Evolutionary conservation across 2,329 filamentous ascomycete species (phyloP).

Genomic region (Ophiostoma piceae): DNA sequence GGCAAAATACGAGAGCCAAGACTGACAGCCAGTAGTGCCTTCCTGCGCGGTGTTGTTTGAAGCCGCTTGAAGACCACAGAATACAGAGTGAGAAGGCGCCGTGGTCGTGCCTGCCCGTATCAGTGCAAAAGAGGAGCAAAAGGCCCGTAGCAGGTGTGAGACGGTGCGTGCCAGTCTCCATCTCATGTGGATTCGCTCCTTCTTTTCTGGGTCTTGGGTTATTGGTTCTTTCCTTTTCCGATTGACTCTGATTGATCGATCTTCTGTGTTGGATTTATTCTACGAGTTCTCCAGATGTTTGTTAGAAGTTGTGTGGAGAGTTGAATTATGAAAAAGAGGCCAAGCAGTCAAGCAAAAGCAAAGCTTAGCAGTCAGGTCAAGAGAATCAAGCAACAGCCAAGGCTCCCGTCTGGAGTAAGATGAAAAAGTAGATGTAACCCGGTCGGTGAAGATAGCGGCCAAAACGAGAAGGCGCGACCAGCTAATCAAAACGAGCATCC

Average conservation of each 20-base stretch:
- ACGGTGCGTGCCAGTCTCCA: slow-evolving; percentile 3
- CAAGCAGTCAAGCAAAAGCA: not conserved
- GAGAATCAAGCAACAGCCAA: slow-evolving; percentile 3
- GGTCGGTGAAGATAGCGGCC: not conserved
- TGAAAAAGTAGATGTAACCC: not conserved
- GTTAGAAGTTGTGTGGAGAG: not conserved
- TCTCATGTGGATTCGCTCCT: slow-evolving; percentile 9
- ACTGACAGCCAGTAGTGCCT: not conserved
- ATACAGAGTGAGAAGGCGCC: not conserved
- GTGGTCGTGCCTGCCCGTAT: not conserved
- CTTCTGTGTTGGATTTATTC: too few relatives aligned
- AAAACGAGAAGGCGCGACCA: not conserved
- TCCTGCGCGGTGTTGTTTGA: not conserved
- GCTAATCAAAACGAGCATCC: not conserved
- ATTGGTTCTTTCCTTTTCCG: not conserved
- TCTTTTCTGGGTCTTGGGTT: slow-evolving; percentile 2
- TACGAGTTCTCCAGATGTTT: not conserved
- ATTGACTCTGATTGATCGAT: not conserved
- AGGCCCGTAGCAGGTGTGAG: not conserved
- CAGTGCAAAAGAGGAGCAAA: slow-evolving; percentile 3
- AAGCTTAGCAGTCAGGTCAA: not conserved
- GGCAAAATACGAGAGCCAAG: slow-evolving; percentile 2
- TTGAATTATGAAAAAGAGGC: not conserved
- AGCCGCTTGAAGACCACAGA: not conserved
- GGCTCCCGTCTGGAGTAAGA: not conserved